Base-by-base conservation (phyloP, 495 filamentous ascomycete genomes). In the Hypoxylon lienhwacheense region DNA sequence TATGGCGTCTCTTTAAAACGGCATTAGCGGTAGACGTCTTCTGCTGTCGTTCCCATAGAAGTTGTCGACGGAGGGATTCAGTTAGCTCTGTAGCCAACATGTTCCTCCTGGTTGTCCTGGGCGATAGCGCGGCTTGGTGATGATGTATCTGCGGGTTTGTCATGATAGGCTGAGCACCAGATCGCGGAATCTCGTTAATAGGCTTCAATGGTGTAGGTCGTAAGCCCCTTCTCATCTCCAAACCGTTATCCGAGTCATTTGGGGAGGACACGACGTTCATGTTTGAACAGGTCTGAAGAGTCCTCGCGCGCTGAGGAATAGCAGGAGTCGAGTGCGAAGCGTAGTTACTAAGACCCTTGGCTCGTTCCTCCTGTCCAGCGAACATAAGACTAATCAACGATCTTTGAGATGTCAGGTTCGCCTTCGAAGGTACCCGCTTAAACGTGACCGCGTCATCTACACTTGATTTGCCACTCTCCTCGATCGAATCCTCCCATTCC, bases 61-160 rank as follows among this genome's bases (percentile, higher is more conserved):
- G 73, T 26, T 76, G 70, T 19, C 76, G 64, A 17, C 76, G 73
- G 4, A 78, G 73, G 1, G 73, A 77, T 55, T 78, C 76, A 29
- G 76, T 76, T 55, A 99, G 76, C 71, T 99, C 93, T 17, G 90
- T 91, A 25, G 90, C 85, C 47, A 99, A 81, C 93, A 99, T 99
- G 71, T 99, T 95, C 34, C 92, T 82, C 35, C 95, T 84, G 0
- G 95, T 99, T 0, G 95, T 96, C 49, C 90, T 82, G 0, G 93
- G 93, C 5, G 93, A 97, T 28, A 90, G 72, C 3, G 85, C 82
- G 15, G 78, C 78, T 47, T 82, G 82, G 51, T 86, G 84, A 14
- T 85, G 81, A 40, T 80, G 78, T 53, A 65, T 73, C 45, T 82
- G 86, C 31, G 87, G 85, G 10, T 83, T 86, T 24, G 85, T 86